Base-by-base conservation (phyloP, 1,284 basidiomycete species). In the Grifola frondosa region DNA sequence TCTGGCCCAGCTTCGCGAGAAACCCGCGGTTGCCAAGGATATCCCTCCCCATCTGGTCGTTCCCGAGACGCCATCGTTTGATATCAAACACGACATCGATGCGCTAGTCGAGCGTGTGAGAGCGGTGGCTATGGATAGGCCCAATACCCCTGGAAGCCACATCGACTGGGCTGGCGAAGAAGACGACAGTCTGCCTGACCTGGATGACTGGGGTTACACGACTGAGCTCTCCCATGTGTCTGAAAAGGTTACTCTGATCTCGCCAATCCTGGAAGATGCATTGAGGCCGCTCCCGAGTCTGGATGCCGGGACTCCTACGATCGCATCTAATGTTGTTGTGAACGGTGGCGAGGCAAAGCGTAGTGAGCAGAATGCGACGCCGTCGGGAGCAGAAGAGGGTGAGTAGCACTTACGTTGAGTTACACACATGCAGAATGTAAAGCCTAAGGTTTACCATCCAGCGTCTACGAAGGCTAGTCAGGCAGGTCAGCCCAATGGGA, bases 141-240 rank as follows among this genome's bases (percentile, higher is more conserved):
- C 84, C 13, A 67, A 74, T n/a, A 85, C 84, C 0, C 84, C 84
- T 9, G 81, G 81, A 29, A 86, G 80, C 49, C 85, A 88, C 49
- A 84, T 89, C 42, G 88, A 91, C 63, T 91, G 88, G 88, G 88
- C 88, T 22, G 83, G 81, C 23, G 86, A 89, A 48, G 87, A 90
- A 46, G 88, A 90, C 51, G 87, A 88, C 57, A 81, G 77, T 53
- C 67, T 91, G 5, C 88, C 88, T 10, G 87, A 89, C 65, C 69
- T 91, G 16, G 79, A 89, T 57, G 88, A 91, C 58, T 90, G 88
- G 88, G 87, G 84, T 21, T 74, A 87, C 30, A 71, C 70, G 23
- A 40, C 47, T 54, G 43, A 41, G 32, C 5, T 19, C 46, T 13
- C 35, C 43, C 30, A 30, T 8, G 44, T 49, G 8, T 39, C 55